Evolutionary conservation across 257 asterid species (phyloP).

Genomic region (Buddleja alternifolia): DNA sequence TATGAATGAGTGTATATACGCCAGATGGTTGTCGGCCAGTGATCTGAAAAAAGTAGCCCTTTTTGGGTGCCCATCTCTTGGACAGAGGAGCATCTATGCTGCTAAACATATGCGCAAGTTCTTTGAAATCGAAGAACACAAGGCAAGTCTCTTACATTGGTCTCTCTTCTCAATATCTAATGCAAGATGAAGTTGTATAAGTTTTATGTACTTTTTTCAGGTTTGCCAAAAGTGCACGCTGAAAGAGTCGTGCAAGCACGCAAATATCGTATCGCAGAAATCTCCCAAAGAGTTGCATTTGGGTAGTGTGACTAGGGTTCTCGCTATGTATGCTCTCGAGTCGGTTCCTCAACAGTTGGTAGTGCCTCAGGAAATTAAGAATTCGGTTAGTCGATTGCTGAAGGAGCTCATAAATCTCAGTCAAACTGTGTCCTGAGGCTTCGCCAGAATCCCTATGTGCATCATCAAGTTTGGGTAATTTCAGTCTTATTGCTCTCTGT

Average conservation of each 20-base stretch:
- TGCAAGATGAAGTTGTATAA: not conserved
- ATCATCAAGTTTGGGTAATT: not conserved
- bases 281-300: slow-evolving; percentile 39
- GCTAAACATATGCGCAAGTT: slow-evolving; percentile 74
- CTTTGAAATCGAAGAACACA: slow-evolving; percentile 66
- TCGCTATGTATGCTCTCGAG: slow-evolving; percentile 63
- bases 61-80: slow-evolving; percentile 83
- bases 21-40: slow-evolving; percentile 89
- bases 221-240: slow-evolving; percentile 71
- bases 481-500: not conserved
- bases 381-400: slow-evolving; percentile 56
- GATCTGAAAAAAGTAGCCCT: slow-evolving; percentile 75
- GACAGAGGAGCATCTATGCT: slow-evolving; percentile 39
- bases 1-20: slow-evolving; percentile 27
- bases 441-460: not conserved
- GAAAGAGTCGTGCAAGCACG: slow-evolving; percentile 57
- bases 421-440: slow-evolving; percentile 35
- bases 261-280: slow-evolving; percentile 43
- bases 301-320: slow-evolving; percentile 54
- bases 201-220: slow-evolving; percentile 44
- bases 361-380: slow-evolving; percentile 62
- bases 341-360: slow-evolving; percentile 56
- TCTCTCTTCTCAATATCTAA: slow-evolving; percentile 17
- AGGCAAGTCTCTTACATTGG: slow-evolving; percentile 43
- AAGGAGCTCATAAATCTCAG: slow-evolving; percentile 65